phyloP scores from a whole-genome alignment of 352 stramenopile genomes.

The Pythium sukuiense region DNA sequence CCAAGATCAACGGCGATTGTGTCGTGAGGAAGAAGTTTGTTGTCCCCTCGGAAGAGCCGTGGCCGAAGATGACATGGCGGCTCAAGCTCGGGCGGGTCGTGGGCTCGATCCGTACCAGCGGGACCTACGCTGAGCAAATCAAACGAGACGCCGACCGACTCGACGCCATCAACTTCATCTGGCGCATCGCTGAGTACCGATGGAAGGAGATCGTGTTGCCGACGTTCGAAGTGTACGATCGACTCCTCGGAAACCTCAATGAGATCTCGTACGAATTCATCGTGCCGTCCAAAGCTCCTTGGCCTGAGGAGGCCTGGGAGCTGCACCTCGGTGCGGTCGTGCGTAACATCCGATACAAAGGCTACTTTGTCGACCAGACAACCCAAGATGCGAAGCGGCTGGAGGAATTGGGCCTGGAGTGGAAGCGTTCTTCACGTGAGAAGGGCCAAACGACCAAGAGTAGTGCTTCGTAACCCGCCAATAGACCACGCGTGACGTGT shows the following conservation, averaged over 20 bases:
- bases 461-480: background rate
- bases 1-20: conserved; percentile 8
- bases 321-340: conserved; percentile 36
- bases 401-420: conserved; percentile 35
- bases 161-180: conserved; percentile 28
- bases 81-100: conserved; percentile 11
- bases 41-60: conserved; percentile 13
- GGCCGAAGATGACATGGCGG: conserved; percentile 21
- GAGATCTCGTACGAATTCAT: conserved; percentile 29
- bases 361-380: conserved; percentile 40
- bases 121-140: conserved; percentile 17
- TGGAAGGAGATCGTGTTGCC: conserved; percentile 24
- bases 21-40: conserved; percentile 10
- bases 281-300: conserved; percentile 38
- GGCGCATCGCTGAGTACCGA: conserved; percentile 15
- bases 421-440: background rate
- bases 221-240: conserved; percentile 13
- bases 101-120: background rate
- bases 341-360: conserved; percentile 16
- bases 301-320: conserved; percentile 35
- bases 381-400: conserved; percentile 43
- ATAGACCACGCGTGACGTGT: background rate
- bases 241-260: conserved; percentile 2
- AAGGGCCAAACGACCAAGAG: no score
- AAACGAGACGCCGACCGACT: conserved; percentile 20